Base-by-base conservation (phyloP, 2,329 filamentous ascomycete species). In the Clarireedia homoeocarpa region DNA sequence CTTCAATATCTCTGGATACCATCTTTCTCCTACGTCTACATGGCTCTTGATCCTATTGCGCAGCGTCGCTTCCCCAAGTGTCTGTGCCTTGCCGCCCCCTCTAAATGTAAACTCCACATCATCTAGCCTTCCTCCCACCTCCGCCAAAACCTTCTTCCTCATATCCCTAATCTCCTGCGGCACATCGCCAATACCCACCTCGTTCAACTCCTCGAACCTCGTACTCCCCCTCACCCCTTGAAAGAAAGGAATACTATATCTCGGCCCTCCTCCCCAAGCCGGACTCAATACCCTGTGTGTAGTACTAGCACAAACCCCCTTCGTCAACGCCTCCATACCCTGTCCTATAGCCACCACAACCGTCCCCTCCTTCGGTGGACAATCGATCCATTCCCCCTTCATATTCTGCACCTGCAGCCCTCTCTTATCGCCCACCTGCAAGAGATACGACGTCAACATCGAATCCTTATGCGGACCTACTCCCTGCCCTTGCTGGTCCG, bases 91-190 rank as follows among this genome's bases (percentile, higher is more conserved):
- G 80, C 67, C 77, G 81, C 55, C 82, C 77, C 59, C 78, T 83
- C 84, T 79, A 67, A 95, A 95, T 2, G 89, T 94, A 69, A 94
- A 95, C 74, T 95, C 90, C 47, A 92, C 88, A 66, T 91, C 88
- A 64, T 90, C 86, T 45, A 83, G 69, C 40, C 81, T 71, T 27
- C 76, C 73, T 1, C 80, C 83, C 34, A 81, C 81, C 51, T 65
- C 67, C 65, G 75, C 77, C 2, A 87, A 67, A 20, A 89, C 76
- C 60, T 75, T 72, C 60, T 80, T 73, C 49, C 87, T 75, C 73
- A 88, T 77, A 66, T 75, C 79, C 63, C 77, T 75, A 15, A 91
- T 82, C 12, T 77, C 76, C 27, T 80, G 80, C 0, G 88, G 86
- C 10, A 85, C 78, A 45, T 55, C 57, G 2, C 65, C 66, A 14